Evolutionary conservation across 2,329 filamentous ascomycete species (phyloP), one percentile per base, ranked within the genome.

Genomic region (Biscogniauxia mediterranea): DNA sequence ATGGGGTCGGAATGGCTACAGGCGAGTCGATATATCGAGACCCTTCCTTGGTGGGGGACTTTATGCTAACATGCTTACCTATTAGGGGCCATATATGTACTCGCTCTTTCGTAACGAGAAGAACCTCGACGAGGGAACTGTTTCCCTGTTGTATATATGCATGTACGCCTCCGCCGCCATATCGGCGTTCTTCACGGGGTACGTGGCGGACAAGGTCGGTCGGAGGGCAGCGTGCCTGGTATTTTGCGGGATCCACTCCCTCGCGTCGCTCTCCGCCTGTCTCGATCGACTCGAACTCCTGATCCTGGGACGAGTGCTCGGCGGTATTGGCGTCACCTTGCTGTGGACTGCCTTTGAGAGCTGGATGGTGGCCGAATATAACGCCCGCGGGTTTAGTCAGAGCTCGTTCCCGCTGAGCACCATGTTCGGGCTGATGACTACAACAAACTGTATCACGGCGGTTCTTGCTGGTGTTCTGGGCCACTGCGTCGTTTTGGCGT

Each of bases 281-380:
- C 77, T 76, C 54, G 64, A 66, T 52, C 6, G 64, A 60, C 59
- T 80, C 1, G 70, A 73, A 4, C 56, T 84, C 11, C 74, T 88
- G 5, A 81, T 85, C 57, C 58, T 78, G 1, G 85, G 85, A 13
- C 77, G 85, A 55, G 70, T 83, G 0, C 76, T 86, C 3, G 83
- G 83, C 21, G 85, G 85, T 0, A 62, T 87, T 53, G 81, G 79
- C 26, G 83, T 83, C 38, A 85, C 83, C 25, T 71, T 87, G 50
- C 76, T 87, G 28, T 87, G 84, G 75, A 84, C 79, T 52, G 82
- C 80, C 5, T 86, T 87, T 64, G 84, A 88, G 70, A 84, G 81
- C 66, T 88, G 85, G 84, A 83, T 87, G 77, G 80, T 87, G 26
- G 79, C 81, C 4, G 83, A 85, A 68, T 85, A 80, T 66, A 80